Base-by-base conservation (phyloP, 2,329 filamentous ascomycete genomes). In the Fusarium euwallaceae region DNA sequence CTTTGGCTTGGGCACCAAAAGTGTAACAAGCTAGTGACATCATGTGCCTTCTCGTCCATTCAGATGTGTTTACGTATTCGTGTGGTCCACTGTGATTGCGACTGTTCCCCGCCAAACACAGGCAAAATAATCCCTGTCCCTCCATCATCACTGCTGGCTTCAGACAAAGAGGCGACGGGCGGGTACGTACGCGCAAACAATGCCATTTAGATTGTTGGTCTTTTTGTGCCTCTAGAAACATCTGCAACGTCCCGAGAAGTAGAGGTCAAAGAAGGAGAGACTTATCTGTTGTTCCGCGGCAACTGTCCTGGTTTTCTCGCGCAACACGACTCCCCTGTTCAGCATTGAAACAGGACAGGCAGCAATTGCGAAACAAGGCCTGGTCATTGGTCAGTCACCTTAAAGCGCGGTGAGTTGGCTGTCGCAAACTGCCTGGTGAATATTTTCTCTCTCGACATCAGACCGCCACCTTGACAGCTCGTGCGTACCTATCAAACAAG, bases 401-500 rank as follows among this genome's bases (percentile, higher is more conserved):
- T 55, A 4, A 55, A 53, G 20, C 48, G 48, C 48, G 48, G 48
- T 55, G 27, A 55, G 48, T 55, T 55, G 48, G 32, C 48, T 32
- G 48, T 55, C 48, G 48, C 48, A 55, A 55, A 55, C 27, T 55
- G 48, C 10, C 27, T 55, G 48, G 48, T 55, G 48, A 55, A 55
- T 55, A 55, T 55, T 55, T 55, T 55, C 48, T 32, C 48, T 55
- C 29, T 55, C 27, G 17, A 55, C 48, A 55, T 32, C 48, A 55
- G 48, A 55, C 48, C 48, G 48, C 48, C 48, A 55, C 17, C 48
- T 32, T n/a, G 48, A 32, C 48, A 55, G 48, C 48, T 55, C 17
- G 48, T 55, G 48, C 48, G 48, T 55, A 55, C 48, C 48, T 53
- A 53, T 53, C 48, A 55, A 55, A 55, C 48, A 55, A 34, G 27